Conservation (phyloP, 208 protist species). For the Histomonas meleagridis region DNA sequence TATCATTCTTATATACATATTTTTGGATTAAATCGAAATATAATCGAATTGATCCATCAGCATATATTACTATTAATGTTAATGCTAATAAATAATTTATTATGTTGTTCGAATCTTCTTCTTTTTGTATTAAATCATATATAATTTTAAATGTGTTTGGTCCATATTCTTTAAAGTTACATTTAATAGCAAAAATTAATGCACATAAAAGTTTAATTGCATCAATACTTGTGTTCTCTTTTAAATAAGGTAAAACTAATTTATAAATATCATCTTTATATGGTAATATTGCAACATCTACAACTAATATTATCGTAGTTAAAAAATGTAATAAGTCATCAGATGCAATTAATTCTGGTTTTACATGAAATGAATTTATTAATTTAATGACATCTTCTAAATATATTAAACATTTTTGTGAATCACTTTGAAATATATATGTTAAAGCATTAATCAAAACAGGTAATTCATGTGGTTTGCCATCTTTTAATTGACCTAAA, state of each 20-base stretch:
- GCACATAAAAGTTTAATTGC: not conserved
- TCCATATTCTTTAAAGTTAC: not conserved
- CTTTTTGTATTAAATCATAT: not conserved
- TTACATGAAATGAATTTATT: not conserved
- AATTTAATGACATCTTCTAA: not conserved
- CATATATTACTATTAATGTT: not conserved
- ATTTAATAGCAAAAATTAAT: not conserved
- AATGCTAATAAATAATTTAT: not conserved
- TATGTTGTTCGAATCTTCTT: not conserved
- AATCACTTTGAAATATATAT: slow-evolving; percentile 19
- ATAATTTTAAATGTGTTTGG: not conserved
- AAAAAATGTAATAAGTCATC: not conserved
- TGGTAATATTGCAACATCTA: not conserved
- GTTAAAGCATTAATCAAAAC: not conserved
- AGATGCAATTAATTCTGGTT: not conserved
- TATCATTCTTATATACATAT: not conserved
- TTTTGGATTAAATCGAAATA: not conserved
- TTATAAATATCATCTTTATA: not conserved
- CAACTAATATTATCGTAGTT: not conserved
- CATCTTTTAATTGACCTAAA: not conserved
- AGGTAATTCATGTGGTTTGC: not conserved
- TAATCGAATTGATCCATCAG: not conserved
- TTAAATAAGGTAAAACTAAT: not conserved
- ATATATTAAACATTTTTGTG: not conserved
- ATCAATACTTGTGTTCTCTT: not conserved